These are phyloP conservation scores for Dioscorea cayenensis DNA, from an alignment of 116 monocot genomes.

Conservation along the genomic window DNA sequence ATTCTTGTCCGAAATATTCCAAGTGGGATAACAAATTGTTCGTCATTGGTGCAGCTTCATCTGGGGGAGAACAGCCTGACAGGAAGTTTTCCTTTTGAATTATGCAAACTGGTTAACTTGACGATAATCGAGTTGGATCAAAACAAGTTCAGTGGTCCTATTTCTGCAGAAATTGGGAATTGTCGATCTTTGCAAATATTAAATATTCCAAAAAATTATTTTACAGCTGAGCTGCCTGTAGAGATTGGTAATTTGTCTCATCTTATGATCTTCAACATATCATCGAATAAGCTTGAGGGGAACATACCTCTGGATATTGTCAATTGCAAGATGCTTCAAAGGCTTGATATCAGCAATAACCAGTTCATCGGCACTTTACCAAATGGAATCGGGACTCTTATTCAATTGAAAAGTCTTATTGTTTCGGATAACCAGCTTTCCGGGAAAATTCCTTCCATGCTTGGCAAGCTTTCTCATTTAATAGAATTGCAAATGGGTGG, in stretches of 20 bases:
- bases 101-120: slow-evolving; percentile 68
- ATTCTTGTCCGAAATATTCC: slow-evolving; percentile 79
- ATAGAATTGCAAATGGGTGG: slow-evolving; percentile 87
- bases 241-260: slow-evolving; percentile 67
- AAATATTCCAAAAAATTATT: slow-evolving; percentile 57
- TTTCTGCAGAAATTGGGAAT: slow-evolving; percentile 62
- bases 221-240: slow-evolving; percentile 60
- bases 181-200: slow-evolving; percentile 74
- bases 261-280: slow-evolving; percentile 83
- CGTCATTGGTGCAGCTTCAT: slow-evolving; percentile 70
- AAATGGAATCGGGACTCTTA: slow-evolving; percentile 53
- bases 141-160: slow-evolving; percentile 76
- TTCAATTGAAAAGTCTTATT: slow-evolving; percentile 66
- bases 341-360: slow-evolving; percentile 84
- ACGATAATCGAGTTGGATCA: slow-evolving; percentile 66
- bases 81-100: slow-evolving; percentile 74
- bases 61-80: slow-evolving; percentile 72
- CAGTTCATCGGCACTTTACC: slow-evolving; percentile 51
- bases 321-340: slow-evolving; percentile 66
- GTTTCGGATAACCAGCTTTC: slow-evolving; percentile 74
- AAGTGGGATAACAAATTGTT: slow-evolving; percentile 47
- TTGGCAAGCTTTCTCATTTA: slow-evolving; percentile 73
- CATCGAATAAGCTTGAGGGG: slow-evolving; percentile 62
- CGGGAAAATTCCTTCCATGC: slow-evolving; percentile 53
- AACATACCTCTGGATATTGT: slow-evolving; percentile 58